phyloP scores from a whole-genome alignment of 352 stramenopile genomes.

The Globisporangium camurandrum region DNA sequence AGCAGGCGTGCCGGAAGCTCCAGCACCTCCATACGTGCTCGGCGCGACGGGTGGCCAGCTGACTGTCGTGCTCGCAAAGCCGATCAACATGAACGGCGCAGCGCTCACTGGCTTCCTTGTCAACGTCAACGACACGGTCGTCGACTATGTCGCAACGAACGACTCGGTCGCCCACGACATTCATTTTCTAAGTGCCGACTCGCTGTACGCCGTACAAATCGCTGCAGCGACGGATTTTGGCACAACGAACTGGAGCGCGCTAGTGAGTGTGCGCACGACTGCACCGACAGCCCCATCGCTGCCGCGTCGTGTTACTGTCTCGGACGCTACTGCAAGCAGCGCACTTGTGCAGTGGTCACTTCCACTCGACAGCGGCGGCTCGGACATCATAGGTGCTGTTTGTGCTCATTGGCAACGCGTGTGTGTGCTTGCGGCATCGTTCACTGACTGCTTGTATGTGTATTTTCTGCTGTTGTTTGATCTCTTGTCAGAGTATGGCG shows the following conservation, averaged over 20 bases:
- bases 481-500: constrained; percentile 13
- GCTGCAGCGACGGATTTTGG: constrained; percentile 35
- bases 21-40: constrained; percentile 41
- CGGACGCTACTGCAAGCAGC: constrained; percentile 28
- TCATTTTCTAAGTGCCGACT: constrained; percentile 20
- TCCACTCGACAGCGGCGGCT: constrained; percentile 37
- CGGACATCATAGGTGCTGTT: constrained; percentile 28
- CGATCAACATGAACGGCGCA: constrained; percentile 45
- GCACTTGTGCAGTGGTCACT: constrained; percentile 26
- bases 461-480: neutral
- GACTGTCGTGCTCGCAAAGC: constrained; percentile 32
- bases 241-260: constrained; percentile 22
- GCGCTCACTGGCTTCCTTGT: constrained; percentile 37
- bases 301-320: constrained; percentile 20
- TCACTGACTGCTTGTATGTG: neutral
- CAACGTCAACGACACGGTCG: constrained; percentile 15
- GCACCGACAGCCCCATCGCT: constrained; percentile 18
- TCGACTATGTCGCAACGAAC: constrained; percentile 14
- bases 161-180: constrained; percentile 19
- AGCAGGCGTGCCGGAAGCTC: constrained; percentile 27
- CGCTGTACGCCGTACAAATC: constrained; percentile 25
- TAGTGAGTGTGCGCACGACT: constrained; percentile 20
- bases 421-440: neutral
- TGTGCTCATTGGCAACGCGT: neutral
- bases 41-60: constrained; percentile 38